phyloP scores from a whole-genome alignment of 495 filamentous ascomycete species.

The Aspergillus carlsbadensis region DNA sequence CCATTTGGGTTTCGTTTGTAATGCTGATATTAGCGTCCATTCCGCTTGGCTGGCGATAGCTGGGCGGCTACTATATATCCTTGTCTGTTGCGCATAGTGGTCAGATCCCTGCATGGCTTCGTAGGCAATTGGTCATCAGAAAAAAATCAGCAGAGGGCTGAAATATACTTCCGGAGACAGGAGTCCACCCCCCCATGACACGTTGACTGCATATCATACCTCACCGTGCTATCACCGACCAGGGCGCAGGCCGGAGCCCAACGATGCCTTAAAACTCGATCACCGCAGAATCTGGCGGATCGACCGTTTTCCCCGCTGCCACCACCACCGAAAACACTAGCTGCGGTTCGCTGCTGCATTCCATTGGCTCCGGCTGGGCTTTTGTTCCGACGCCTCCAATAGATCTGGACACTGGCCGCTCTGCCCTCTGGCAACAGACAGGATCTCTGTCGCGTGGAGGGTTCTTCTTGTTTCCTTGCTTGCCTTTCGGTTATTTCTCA shows the following conservation, averaged over 20 bases:
- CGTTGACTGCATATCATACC: constrained; percentile 17
- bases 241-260: constrained; percentile 5
- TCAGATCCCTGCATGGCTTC: too few species aligned
- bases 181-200: constrained; percentile 8
- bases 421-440: constrained; percentile 23
- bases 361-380: constrained; percentile 8
- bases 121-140: neutral
- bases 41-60: too few species aligned
- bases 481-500: constrained; percentile 17
- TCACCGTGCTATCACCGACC: too few species aligned
- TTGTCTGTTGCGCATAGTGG: too few species aligned
- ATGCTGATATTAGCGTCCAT: too few species aligned
- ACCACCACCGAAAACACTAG: constrained; percentile 14
- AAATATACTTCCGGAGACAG: neutral
- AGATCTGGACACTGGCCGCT: constrained; percentile 12
- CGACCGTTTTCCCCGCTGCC: constrained; percentile 22
- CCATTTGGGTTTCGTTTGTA: too few species aligned
- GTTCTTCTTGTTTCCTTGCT: constrained; percentile 19
- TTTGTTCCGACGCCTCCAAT: constrained; percentile 17
- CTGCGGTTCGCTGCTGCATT: neutral
- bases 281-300: constrained; percentile 5
- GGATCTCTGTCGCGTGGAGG: constrained; percentile 11
- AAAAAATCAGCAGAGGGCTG: neutral
- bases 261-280: constrained; percentile 4
- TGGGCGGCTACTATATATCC: too few species aligned